Evolutionary conservation across 352 stramenopile species (phyloP), one percentile per base, ranked within the genome.

Genomic region (Thalassiosira delicatula): DNA sequence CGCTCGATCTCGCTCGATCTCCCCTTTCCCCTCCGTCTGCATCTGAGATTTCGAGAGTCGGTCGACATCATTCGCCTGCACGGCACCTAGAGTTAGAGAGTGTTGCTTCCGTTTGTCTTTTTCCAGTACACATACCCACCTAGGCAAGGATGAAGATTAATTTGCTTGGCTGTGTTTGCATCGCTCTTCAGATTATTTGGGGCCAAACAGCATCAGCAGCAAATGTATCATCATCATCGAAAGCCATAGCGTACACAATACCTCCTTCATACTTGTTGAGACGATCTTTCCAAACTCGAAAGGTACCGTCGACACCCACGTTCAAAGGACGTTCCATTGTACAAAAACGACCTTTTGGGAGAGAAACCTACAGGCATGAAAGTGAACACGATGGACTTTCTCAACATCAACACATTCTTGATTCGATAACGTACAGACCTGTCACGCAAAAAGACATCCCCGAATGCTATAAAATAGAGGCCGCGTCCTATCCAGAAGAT

Each of bases 401-500:
- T 2, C 51, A 30, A 9, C 51, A 57, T 56, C 19, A 74, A n/a
- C n/a, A n/a, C 25, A 44, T 56, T 5, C 3, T 63, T 14, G 21
- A 35, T 21, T n/a, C 25, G 23, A 2, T 74, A 63, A 63, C 51
- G 2, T 63, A 63, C 46, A 74, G 66, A 21, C 30, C 23, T 19
- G 66, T 74, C 11, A 33, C 0, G 0, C 1, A 17, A 32, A 35
- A 25, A 12, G 69, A 76, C 12, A 60, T 76, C 21, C 40, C 27
- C 8, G 27, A 25, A 32, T 76, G 69, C 27, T 61, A 76, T 14
- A 12, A 53, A 42, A 76, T 76, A 32, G 69, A 59, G 51, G 23
- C 53, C 44, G 32, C 30, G 4, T 76, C 54, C n/a, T 97, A 96
- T 70, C 94, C 93, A 0, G 42, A 81, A 11, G 94, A 96, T 72